phyloP scores from a whole-genome alignment of 2,329 filamentous ascomycete species.

The Stagonosporopsis chrysanthemi region DNA sequence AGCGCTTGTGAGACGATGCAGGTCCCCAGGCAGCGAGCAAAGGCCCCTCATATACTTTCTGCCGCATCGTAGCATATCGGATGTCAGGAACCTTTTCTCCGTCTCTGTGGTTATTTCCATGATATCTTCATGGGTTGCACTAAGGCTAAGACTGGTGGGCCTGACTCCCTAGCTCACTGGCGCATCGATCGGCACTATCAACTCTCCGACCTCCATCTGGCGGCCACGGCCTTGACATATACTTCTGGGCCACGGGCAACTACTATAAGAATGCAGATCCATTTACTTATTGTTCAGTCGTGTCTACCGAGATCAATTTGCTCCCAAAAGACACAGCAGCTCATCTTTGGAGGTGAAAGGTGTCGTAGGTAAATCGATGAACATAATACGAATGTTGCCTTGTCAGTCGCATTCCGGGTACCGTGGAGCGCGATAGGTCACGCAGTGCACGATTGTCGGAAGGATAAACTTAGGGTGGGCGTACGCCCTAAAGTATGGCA shows the following conservation, averaged over 20 bases:
- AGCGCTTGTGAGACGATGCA: not conserved
- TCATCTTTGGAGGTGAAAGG: not conserved
- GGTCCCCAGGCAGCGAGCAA: not conserved
- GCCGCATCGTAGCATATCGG: not conserved
- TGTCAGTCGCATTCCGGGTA: not conserved
- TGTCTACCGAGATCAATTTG: not conserved
- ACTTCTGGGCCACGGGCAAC: not conserved
- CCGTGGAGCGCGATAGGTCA: slow-evolving; percentile 2
- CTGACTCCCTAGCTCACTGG: not conserved
- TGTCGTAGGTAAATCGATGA: too few species aligned
- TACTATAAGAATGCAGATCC: not conserved
- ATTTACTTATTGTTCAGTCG: not conserved
- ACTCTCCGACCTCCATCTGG: not conserved
- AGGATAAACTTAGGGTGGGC: not conserved
- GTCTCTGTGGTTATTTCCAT: not conserved
- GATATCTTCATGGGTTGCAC: not conserved
- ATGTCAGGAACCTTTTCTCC: not conserved
- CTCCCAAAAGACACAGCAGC: not conserved
- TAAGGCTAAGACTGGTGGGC: not conserved
- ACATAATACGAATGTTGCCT: not conserved
- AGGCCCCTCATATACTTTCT: not conserved
- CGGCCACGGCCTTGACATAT: not conserved
- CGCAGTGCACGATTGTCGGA: not conserved
- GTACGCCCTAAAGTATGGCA: not conserved
- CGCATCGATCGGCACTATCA: not conserved